A percentile compares a stretch with the other conserved stretches of the same genome.
Evolutionary conservation across 495 filamentous ascomycete species (phyloP).

Genomic region (Acidomyces sp.): DNA sequence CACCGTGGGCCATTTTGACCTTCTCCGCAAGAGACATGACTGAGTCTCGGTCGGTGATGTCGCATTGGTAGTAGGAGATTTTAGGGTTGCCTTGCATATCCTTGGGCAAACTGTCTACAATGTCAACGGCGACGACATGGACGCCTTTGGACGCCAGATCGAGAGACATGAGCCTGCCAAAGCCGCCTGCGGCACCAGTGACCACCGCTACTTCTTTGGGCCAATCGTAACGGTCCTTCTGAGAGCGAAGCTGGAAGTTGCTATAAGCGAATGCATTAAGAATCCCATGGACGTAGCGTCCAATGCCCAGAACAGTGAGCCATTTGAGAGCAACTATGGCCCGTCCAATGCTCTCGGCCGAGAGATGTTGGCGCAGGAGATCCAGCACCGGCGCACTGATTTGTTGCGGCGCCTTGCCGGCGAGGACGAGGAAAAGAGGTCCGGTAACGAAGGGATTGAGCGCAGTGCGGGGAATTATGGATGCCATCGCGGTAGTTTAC

Average conservation of each 20-base stretch:
- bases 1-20: slow-evolving; percentile 36
- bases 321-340: slow-evolving; percentile 12
- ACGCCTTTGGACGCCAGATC: slow-evolving; percentile 36
- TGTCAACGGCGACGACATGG: slow-evolving; percentile 41
- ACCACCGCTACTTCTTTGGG: slow-evolving; percentile 42
- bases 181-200: slow-evolving; percentile 46
- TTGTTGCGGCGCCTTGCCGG: slow-evolving; percentile 12
- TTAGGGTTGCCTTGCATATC: slow-evolving; percentile 20
- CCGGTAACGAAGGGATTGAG: slow-evolving; percentile 19
- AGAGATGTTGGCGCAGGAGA: slow-evolving; percentile 10
- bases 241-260: slow-evolving; percentile 31
- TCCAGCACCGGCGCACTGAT: slow-evolving; percentile 8
- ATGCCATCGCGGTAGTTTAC: slow-evolving; percentile 5
- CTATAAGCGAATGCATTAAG: slow-evolving; percentile 36
- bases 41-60: slow-evolving; percentile 38
- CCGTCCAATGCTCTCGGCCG: slow-evolving; percentile 2
- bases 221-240: slow-evolving; percentile 30
- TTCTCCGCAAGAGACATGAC: slow-evolving; percentile 34
- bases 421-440: slow-evolving; percentile 8
- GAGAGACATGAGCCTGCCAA: slow-evolving; percentile 39
- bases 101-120: slow-evolving; percentile 27
- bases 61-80: slow-evolving; percentile 36
- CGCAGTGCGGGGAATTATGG: background rate
- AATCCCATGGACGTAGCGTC: slow-evolving; percentile 32
- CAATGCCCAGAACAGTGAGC: slow-evolving; percentile 28